These are phyloP conservation scores for Pleurotus pulmonarius DNA, from an alignment of 768 basidiomycete species.

Conservation along the genomic window DNA sequence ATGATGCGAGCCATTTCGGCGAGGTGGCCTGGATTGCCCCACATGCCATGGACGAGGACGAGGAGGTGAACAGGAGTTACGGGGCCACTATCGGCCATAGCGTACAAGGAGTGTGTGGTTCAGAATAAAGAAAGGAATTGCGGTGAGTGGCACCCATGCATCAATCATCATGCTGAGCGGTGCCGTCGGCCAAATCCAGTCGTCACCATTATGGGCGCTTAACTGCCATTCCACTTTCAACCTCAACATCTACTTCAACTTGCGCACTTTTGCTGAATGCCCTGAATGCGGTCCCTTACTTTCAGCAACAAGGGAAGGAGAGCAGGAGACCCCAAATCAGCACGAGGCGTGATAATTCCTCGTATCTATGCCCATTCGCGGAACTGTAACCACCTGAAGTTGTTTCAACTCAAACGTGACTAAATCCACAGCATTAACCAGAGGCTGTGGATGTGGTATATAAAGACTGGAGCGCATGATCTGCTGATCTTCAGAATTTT, in stretches of 20 bases:
- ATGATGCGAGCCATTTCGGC: constrained; percentile 11
- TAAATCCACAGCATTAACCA: not conserved
- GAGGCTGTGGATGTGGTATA: not conserved
- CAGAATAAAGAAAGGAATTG: not conserved
- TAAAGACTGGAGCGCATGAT: not conserved
- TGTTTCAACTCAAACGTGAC: not conserved
- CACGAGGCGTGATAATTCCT: not conserved
- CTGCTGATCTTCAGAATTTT: constrained; percentile 1
- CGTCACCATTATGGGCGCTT: not conserved
- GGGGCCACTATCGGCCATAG: constrained; percentile 3
- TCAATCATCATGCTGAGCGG: not conserved
- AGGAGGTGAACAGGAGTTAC: constrained; percentile 35
- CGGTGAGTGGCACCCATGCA: not conserved
- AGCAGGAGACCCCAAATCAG: not conserved
- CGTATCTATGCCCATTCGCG: no score
- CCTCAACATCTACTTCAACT: no score
- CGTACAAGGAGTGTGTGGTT: not conserved
- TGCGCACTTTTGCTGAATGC: no score
- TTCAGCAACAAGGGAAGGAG: no score
- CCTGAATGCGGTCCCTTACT: no score
- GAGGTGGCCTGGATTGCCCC: constrained; percentile 49
- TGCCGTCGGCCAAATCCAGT: not conserved
- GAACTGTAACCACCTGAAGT: constrained; percentile 4
- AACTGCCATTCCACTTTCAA: not conserved
- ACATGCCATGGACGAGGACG: constrained; percentile 70